A percentile compares a stretch with the other conserved stretches of the same genome.
Conservation (phyloP, 139 green algal species). For the Chlamydomonas applanata region DNA sequence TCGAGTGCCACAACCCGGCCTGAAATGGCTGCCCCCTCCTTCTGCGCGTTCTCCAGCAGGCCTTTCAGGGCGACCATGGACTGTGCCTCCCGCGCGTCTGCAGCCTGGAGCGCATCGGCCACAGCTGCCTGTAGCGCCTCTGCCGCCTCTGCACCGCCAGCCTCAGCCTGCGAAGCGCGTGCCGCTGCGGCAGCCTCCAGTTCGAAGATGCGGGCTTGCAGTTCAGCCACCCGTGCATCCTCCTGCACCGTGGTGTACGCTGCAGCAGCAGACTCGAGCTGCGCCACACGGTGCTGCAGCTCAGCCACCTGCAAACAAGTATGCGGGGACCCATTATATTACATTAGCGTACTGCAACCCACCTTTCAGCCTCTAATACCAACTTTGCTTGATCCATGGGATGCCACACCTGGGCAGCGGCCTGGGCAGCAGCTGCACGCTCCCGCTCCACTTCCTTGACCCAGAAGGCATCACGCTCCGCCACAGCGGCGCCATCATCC, state of each 20-base stretch:
- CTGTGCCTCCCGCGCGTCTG: background rate
- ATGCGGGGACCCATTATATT: too few species aligned
- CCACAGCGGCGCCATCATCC: background rate
- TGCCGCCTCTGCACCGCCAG: background rate
- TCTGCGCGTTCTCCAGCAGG: background rate
- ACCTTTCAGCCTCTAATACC: too few species aligned
- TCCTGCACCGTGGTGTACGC: background rate
- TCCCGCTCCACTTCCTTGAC: slow-evolving; percentile 9
- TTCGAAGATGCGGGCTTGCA: background rate
- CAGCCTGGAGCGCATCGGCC: background rate
- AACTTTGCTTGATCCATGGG: too few species aligned
- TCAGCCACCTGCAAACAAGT: background rate
- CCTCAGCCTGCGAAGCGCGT: background rate
- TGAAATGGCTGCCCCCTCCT: too few species aligned
- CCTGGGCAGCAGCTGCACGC: slow-evolving; percentile 1
- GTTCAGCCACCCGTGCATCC: background rate
- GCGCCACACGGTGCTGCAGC: background rate
- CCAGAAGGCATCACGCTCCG: slow-evolving; percentile 3
- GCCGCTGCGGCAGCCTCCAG: background rate
- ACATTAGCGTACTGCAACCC: too few species aligned
- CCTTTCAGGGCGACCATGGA: background rate
- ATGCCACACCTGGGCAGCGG: background rate
- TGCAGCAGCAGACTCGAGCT: background rate
- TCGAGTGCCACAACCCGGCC: too few species aligned
- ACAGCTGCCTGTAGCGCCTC: background rate